Evolutionary conservation across 1,284 basidiomycete genomes (phyloP).

Genomic region (Papiliotrema laurentii): DNA sequence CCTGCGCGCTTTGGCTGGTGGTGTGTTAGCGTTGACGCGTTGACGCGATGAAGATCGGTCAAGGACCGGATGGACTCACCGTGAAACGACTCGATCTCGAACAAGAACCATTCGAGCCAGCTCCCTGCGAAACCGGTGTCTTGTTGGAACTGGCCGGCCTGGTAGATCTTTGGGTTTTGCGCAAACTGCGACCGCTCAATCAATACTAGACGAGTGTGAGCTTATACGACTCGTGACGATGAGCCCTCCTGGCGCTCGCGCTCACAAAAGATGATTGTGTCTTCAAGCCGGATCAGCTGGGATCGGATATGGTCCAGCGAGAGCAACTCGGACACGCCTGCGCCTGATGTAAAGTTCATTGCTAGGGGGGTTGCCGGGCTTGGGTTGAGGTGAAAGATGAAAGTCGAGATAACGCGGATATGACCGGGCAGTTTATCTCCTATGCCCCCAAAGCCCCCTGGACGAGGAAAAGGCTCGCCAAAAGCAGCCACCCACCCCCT

Average conservation of each 20-base stretch:
- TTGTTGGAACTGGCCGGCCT: slow-evolving; percentile 68
- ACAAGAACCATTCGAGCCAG: slow-evolving; percentile 97
- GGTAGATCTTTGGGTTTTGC: slow-evolving; percentile 87
- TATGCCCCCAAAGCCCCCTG: too few species aligned
- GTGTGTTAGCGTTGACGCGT: slow-evolving; percentile 7
- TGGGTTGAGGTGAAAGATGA: background rate
- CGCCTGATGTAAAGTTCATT: slow-evolving; percentile 51
- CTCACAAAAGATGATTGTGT: slow-evolving; percentile 89
- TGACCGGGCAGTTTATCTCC: background rate
- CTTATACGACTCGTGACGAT: too few species aligned
- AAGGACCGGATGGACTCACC: slow-evolving; percentile 56
- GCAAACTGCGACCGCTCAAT: slow-evolving; percentile 98
- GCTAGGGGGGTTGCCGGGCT: background rate
- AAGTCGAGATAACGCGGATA: background rate
- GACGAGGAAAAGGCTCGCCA: too few species aligned
- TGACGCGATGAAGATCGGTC: background rate
- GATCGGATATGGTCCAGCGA: slow-evolving; percentile 80
- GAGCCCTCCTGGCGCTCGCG: slow-evolving; percentile 8
- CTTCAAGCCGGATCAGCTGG: slow-evolving; percentile 84
- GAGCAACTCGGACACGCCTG: slow-evolving; percentile 67
- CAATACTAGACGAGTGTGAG: slow-evolving; percentile 52
- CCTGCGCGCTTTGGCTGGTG: slow-evolving; percentile 83
- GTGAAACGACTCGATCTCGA: slow-evolving; percentile 90
- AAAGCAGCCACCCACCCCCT: background rate
- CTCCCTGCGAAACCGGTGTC: slow-evolving; percentile 70